Evolutionary conservation across 495 filamentous ascomycete species (phyloP), one percentile per base, ranked within the genome.

Genomic region (Durotheca rogersii): DNA sequence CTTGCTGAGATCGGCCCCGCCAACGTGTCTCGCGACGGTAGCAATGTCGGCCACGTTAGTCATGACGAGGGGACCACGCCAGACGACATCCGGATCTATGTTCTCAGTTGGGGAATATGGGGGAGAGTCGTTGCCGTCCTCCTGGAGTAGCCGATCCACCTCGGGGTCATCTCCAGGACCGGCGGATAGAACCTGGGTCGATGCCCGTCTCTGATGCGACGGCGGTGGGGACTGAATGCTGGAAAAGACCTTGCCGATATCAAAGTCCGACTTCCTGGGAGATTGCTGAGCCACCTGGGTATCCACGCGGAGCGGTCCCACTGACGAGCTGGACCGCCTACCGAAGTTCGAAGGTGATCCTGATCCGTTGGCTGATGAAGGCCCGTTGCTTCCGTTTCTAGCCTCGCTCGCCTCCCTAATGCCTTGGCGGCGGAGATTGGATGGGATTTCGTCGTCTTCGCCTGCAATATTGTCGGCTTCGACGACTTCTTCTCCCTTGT

Each of bases 401-500:
- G 34, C 52, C 30, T 61, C 60, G 46, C 60, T 67, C 52, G 62
- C 53, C 21, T 68, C 71, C 27, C 62, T 56, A 45, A 60, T 59
- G 37, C 66, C 72, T 43, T 68, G 62, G 36, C 67, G 65, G 2
- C 72, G 70, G 16, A 69, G 64, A 7, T 64, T 63, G 3, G 74
- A 70, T 6, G 70, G 68, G 3, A 56, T 61, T 5, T 71, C 72
- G 9, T 75, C 71, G 32, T 50, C 63, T 0, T 66, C 52, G 23
- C 38, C 51, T 14, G 56, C 44, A 47, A 67, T 57, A 43, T 53
- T 56, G 15, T 79, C 87, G 23, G 87, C 83, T 41, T 88, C 89
- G 27, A 98, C 80, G 10, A 95, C 48, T 61, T 98, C 93, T 48
- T 96, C 91, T 20, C 93, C 93, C 67, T 96, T 98, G 66, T 97